Percentiles rank a stretch among this genome's conserved stretches.
Evolutionary conservation across 176 grass and related monocot species (phyloP).

Genomic region (Ensete glaucum): DNA sequence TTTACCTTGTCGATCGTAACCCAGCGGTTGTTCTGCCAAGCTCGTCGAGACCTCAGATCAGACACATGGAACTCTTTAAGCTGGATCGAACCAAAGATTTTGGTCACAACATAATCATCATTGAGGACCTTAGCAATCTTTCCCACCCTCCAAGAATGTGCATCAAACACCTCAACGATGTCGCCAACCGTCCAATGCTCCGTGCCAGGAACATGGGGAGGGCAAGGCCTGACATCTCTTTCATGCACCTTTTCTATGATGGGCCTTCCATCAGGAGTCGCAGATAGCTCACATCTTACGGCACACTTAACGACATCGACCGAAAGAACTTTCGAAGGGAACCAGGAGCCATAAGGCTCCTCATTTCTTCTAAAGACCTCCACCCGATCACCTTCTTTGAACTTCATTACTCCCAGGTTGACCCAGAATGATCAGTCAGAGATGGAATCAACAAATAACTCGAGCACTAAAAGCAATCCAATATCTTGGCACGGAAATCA

Average conservation of each 20-base stretch:
- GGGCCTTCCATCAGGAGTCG: not conserved
- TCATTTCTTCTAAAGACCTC: not conserved
- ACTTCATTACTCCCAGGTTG: not conserved
- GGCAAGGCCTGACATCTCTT: conserved; percentile 17
- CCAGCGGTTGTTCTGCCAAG: conserved; percentile 24
- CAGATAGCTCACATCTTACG: not conserved
- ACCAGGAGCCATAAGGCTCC: not conserved
- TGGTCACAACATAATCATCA: conserved; percentile 35
- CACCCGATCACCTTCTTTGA: not conserved
- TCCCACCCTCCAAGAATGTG: conserved; percentile 48
- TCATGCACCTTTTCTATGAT: not conserved
- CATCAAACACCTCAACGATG: conserved; percentile 51
- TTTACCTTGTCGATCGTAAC: conserved; percentile 31
- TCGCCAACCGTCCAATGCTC: conserved; percentile 64
- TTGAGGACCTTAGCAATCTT: conserved; percentile 51
- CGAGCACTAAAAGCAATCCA: too few relatives aligned
- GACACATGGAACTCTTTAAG: conserved; percentile 66
- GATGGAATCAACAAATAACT: not conserved
- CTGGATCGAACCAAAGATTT: conserved; percentile 48
- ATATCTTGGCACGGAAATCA: too few relatives aligned
- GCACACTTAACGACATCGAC: not conserved
- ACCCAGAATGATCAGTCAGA: not conserved
- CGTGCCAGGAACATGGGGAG: conserved; percentile 21
- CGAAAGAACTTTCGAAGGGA: not conserved
- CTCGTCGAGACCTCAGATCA: conserved; percentile 32